phyloP scores from a whole-genome alignment of 345 rosid genomes.

The Eucalyptus pauciflora region DNA sequence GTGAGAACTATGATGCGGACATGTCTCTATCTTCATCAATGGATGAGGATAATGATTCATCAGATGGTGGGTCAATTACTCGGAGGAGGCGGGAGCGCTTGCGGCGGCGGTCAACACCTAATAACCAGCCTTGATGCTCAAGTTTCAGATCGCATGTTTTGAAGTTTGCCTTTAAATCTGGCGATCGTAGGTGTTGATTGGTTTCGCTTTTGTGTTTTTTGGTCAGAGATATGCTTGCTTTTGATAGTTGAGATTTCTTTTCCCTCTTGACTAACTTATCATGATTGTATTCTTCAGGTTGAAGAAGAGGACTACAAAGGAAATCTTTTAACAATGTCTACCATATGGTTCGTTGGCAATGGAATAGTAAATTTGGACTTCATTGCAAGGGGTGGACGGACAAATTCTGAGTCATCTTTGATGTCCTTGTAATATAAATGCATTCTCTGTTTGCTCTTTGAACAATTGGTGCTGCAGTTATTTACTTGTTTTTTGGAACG shows the following conservation, averaged over 20 bases:
- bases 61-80: slow-evolving; percentile 38
- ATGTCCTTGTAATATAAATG: background rate
- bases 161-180: background rate
- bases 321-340: background rate
- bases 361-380: background rate
- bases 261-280: background rate
- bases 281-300: background rate
- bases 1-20: slow-evolving; percentile 76
- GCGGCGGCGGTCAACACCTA: slow-evolving; percentile 34
- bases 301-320: background rate
- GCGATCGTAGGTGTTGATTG: slow-evolving; percentile 1
- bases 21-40: slow-evolving; percentile 45
- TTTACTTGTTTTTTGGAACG: background rate
- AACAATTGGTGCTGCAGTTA: background rate
- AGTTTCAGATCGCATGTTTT: background rate
- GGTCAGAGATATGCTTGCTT: background rate
- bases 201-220: background rate
- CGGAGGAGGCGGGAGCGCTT: slow-evolving; percentile 26
- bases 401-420: background rate
- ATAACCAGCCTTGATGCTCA: slow-evolving; percentile 17
- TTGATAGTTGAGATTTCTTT: background rate
- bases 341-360: background rate
- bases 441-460: background rate
- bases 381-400: background rate
- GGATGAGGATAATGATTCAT: slow-evolving; percentile 57